Evolutionary conservation across 768 basidiomycete species (phyloP).

Genomic region (Mrakia blollopis): DNA sequence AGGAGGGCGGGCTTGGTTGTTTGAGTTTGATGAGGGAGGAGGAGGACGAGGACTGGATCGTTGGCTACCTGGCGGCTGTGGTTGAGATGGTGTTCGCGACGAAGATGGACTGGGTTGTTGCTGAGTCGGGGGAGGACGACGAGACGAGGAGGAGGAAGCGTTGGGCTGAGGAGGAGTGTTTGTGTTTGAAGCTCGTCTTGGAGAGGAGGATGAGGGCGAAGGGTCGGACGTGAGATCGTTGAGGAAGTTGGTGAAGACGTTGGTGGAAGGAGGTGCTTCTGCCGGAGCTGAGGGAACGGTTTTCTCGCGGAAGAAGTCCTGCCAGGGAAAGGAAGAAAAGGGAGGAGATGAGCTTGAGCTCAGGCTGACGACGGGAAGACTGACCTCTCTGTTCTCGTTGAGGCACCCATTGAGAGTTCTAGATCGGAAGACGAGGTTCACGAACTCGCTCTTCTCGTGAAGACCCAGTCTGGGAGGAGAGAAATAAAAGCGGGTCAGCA

Average conservation of each 20-base stretch:
- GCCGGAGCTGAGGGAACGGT: conserved; percentile 7
- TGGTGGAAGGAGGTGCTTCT: not conserved
- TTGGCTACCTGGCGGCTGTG: conserved; percentile 11
- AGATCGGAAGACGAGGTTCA: not conserved
- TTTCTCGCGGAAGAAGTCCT: conserved; percentile 16
- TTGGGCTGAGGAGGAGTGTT: not conserved
- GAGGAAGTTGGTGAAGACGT: conserved; percentile 4
- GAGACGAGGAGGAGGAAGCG: conserved; percentile 41
- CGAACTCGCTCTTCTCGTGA: conserved; percentile 20
- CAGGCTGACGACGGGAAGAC: not conserved
- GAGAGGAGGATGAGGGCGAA: not conserved
- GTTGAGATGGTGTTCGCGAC: not conserved
- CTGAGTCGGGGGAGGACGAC: conserved; percentile 38
- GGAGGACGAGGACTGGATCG: conserved; percentile 24
- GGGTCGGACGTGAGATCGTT: not conserved
- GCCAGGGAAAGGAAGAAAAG: not conserved
- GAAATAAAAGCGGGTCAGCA: not conserved
- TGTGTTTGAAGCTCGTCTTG: not conserved
- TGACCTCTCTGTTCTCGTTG: not conserved
- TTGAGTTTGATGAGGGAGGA: conserved; percentile 21
- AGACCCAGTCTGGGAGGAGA: not conserved
- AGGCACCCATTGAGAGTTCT: conserved; percentile 15
- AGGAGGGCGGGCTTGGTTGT: conserved; percentile 48
- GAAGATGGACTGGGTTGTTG: conserved; percentile 9
- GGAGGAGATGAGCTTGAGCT: not conserved